These are phyloP conservation scores for Gastrolobium bilobum DNA, from an alignment of 306 rosid species.

Conservation along the genomic window DNA sequence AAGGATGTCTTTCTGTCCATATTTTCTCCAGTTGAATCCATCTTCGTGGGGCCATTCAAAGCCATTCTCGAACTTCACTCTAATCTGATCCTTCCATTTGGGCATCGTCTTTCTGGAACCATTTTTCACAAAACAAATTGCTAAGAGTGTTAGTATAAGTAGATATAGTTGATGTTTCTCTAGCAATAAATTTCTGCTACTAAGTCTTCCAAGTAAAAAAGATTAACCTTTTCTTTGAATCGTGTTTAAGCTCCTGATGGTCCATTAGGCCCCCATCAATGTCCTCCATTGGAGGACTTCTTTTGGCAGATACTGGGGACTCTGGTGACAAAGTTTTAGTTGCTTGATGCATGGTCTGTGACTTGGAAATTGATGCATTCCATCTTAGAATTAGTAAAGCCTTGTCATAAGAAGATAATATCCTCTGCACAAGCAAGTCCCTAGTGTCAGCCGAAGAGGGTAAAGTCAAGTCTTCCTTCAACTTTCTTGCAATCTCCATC, in stretches of 20 bases:
- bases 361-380: constrained; percentile 51
- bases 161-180: not conserved
- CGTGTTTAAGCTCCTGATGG: constrained; percentile 51
- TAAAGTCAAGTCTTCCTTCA: constrained; percentile 57
- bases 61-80: constrained; percentile 67
- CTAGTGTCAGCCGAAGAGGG: constrained; percentile 55
- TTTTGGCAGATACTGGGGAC: constrained; percentile 53
- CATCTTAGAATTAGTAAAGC: constrained; percentile 70
- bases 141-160: constrained; percentile 11
- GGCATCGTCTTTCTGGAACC: constrained; percentile 73
- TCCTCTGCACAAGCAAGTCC: constrained; percentile 64
- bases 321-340: constrained; percentile 48
- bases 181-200: not conserved
- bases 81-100: constrained; percentile 72
- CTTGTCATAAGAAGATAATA: constrained; percentile 75
- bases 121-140: constrained; percentile 26
- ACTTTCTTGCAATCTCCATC: constrained; percentile 73
- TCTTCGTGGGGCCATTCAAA: constrained; percentile 76
- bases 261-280: constrained; percentile 46
- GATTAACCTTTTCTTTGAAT: constrained; percentile 77
- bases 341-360: constrained; percentile 37
- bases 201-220: not conserved
- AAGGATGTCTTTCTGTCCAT: constrained; percentile 91
- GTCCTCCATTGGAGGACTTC: constrained; percentile 58
- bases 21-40: constrained; percentile 90